A percentile compares a stretch with the other conserved stretches of the same genome.
Conservation (phyloP, 202 grass and related monocot genomes). For the Setaria viridis region DNA sequence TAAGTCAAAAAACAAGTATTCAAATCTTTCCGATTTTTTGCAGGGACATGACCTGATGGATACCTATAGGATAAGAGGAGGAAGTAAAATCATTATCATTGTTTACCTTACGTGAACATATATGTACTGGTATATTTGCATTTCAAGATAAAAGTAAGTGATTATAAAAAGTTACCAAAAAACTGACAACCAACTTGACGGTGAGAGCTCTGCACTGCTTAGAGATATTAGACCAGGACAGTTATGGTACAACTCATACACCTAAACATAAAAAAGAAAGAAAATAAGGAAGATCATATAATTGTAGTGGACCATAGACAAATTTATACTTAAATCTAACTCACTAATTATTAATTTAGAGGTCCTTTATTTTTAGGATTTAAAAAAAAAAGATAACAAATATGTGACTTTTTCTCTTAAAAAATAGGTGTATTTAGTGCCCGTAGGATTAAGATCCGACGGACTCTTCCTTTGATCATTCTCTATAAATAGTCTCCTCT, state of each 20-base stretch:
- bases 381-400: neutral
- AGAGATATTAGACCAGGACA: conserved; percentile 47
- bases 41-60: conserved; percentile 71
- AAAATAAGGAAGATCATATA: neutral
- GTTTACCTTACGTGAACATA: neutral
- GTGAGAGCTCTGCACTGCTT: conserved; percentile 60
- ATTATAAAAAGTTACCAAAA: conserved; percentile 60
- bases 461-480: neutral
- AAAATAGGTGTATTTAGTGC: neutral
- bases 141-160: neutral
- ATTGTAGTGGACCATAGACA: neutral
- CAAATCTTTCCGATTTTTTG: conserved; percentile 56
- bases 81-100: conserved; percentile 20
- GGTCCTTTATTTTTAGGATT: neutral
- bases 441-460: neutral
- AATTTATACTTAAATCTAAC: neutral
- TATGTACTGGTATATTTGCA: neutral
- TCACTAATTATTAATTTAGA: neutral
- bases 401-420: neutral
- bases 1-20: conserved; percentile 73
- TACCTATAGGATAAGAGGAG: conserved; percentile 55
- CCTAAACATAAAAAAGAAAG: conserved; percentile 29
- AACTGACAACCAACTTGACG: conserved; percentile 74
- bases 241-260: conserved; percentile 52
- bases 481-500: conserved; percentile 28